Base-by-base conservation (phyloP, 371 early-diverging fungal genomes). In the Mortierella polycephala region DNA sequence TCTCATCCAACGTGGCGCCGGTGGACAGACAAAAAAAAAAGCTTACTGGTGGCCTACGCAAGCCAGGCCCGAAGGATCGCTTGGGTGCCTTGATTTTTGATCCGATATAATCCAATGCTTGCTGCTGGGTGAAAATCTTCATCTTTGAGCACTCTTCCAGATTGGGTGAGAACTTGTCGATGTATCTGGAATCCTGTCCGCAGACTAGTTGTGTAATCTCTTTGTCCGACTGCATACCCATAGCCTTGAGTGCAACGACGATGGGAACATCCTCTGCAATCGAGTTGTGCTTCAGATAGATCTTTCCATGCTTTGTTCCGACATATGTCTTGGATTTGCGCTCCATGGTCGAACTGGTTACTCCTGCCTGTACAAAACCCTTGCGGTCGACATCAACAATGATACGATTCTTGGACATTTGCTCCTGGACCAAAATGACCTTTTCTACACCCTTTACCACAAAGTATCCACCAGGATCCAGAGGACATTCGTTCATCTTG, bases 381-480 rank as follows among this genome's bases (percentile, higher is more conserved):
- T 92, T 94, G 42, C 91, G 85, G 72, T 99, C 99, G 0, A 87
- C 86, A 66, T 99, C 99, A 20, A 99, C 95, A 82, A 99, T 96
- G 67, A 99, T 99, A 86, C 99, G 93, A 87, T 99, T 99, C 85
- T 99, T 99, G n/a, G 97, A 96, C 82, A 99, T 88, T 75, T 99
- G 99, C 86, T 99, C 99, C 85, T 99, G 99, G 37, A 99, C 99
- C 62, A 99, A 81, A 87, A 99, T 97, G 7, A 99, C 99, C 84
- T 99, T 98, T 84, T 99, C 99, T 0, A 96, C 94, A 39, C 99
- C 99, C 57, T 96, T 94, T 59, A 99, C 95, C 30, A 99, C 92
- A 88, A 99, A 99, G 84, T 99, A 99, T 55, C 99, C 99, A 54
- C 99, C 98, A n/a, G 98, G 99, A 87, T 99, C 99, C 69, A 98